These are phyloP conservation scores for Aspergillus cejpii DNA, from an alignment of 2,329 filamentous ascomycete genomes.

Conservation along the genomic window DNA sequence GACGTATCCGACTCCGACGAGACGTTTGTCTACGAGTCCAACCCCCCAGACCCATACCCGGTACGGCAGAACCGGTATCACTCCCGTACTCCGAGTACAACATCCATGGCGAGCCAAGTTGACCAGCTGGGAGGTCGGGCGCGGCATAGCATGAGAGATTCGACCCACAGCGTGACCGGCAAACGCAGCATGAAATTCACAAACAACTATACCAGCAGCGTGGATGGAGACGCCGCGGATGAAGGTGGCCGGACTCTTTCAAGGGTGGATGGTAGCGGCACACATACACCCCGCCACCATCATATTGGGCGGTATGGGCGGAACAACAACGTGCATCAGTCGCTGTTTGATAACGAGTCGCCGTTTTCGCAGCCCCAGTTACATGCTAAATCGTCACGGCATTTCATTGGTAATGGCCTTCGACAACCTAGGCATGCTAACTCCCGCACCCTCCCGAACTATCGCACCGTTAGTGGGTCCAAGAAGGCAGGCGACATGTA, in stretches of 20 bases:
- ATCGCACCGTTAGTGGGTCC: conserved; percentile 39
- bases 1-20: conserved; percentile 97
- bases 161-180: conserved; percentile 55
- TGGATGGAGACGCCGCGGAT: conserved; percentile 60
- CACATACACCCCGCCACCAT: conserved; percentile 63
- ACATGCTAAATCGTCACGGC: conserved; percentile 56
- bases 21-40: conserved; percentile 98
- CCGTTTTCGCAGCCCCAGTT: conserved; percentile 61
- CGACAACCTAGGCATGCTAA: conserved; percentile 64
- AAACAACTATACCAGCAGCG: conserved; percentile 61
- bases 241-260: conserved; percentile 55
- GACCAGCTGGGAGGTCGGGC: conserved; percentile 47
- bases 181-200: conserved; percentile 98
- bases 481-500: conserved; percentile 59
- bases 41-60: conserved; percentile 60
- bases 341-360: conserved; percentile 69
- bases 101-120: conserved; percentile 57
- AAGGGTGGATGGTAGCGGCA: conserved; percentile 52
- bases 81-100: conserved; percentile 88
- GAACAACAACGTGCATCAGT: conserved; percentile 55
- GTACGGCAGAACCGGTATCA: conserved; percentile 68
- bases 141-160: conserved; percentile 63
- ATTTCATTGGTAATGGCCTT: conserved; percentile 46
- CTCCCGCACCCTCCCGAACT: conserved; percentile 53
- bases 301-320: conserved; percentile 75